These are phyloP conservation scores for Fusarium albidum DNA, from an alignment of 2,329 filamentous ascomycete genomes.

Conservation along the genomic window DNA sequence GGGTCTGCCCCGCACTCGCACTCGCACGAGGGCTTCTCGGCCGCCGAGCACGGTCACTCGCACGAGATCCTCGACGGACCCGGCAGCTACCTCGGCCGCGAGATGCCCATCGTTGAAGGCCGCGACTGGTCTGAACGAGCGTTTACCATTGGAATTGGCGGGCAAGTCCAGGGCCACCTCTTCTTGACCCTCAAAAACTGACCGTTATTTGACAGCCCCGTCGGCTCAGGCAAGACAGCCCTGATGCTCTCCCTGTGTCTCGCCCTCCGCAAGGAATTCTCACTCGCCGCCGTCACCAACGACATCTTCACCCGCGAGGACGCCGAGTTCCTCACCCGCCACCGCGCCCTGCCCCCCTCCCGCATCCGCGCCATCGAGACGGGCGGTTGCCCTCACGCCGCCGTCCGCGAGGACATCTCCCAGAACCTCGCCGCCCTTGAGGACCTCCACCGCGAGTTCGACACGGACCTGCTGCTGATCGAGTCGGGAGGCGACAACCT, in stretches of 20 bases:
- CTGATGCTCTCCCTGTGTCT: slow-evolving; percentile 94
- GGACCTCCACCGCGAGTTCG: slow-evolving; percentile 82
- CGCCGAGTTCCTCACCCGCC: slow-evolving; percentile 92
- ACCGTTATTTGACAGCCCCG: slow-evolving; percentile 68
- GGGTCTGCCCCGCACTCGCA: slow-evolving; percentile 64
- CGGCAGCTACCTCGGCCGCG: slow-evolving; percentile 86
- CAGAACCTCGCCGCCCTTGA: slow-evolving; percentile 93
- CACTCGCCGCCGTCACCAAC: slow-evolving; percentile 95
- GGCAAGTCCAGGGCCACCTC: slow-evolving; percentile 61
- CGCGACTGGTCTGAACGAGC: slow-evolving; percentile 87
- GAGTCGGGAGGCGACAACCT: slow-evolving; percentile 97
- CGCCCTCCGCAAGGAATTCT: slow-evolving; percentile 80
- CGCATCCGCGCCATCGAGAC: slow-evolving; percentile 98
- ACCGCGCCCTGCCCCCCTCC: slow-evolving; percentile 81
- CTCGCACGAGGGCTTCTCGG: slow-evolving; percentile 59
- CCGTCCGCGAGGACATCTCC: slow-evolving; percentile 95
- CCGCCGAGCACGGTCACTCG: slow-evolving; percentile 86
- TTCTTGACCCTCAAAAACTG: neutral
- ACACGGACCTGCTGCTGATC: slow-evolving; percentile 86
- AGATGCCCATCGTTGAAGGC: slow-evolving; percentile 93
- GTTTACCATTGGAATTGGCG: slow-evolving; percentile 97
- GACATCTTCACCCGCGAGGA: slow-evolving; percentile 99
- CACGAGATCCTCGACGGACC: slow-evolving; percentile 96
- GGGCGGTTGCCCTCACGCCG: slow-evolving; percentile 95
- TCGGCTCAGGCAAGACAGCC: slow-evolving; percentile 96